phyloP scores from a whole-genome alignment of 345 rosid genomes.

The Orychophragmus violaceus region DNA sequence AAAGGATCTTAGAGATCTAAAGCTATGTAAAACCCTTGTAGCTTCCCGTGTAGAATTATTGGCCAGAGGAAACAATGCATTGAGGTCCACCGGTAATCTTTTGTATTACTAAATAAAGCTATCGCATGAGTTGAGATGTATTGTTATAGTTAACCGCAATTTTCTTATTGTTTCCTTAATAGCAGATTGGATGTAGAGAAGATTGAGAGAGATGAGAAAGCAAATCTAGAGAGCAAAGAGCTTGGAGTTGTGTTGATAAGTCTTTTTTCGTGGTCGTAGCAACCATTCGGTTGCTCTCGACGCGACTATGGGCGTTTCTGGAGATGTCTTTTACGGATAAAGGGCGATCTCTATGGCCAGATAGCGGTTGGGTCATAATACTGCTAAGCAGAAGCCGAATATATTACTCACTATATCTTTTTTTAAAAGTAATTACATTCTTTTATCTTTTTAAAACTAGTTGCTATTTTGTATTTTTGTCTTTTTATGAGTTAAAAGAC shows the following conservation, averaged over 20 bases:
- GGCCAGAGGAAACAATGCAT: not conserved
- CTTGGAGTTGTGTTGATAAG: not conserved
- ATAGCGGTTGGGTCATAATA: not conserved
- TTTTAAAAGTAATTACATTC: too few relatives aligned
- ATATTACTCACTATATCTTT: too few relatives aligned
- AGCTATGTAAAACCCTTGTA: not conserved
- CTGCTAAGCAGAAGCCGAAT: slow-evolving; percentile 3
- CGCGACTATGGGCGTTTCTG: not conserved
- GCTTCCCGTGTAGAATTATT: not conserved
- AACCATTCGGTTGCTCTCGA: not conserved
- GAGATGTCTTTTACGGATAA: not conserved
- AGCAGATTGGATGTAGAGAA: not conserved
- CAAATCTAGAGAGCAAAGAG: not conserved
- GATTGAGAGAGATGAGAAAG: not conserved
- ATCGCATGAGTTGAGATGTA: not conserved
- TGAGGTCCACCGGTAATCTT: not conserved
- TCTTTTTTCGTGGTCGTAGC: not conserved
- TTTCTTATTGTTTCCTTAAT: not conserved
- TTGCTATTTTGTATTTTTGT: too few relatives aligned
- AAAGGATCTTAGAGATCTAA: not conserved
- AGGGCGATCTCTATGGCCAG: not conserved
- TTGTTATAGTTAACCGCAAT: not conserved
- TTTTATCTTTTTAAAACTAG: too few relatives aligned
- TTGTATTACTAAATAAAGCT: not conserved
- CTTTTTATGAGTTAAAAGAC: too few relatives aligned